Base-by-base conservation (phyloP, 805 yeast genomes). In the Metschnikowia lunata region DNA sequence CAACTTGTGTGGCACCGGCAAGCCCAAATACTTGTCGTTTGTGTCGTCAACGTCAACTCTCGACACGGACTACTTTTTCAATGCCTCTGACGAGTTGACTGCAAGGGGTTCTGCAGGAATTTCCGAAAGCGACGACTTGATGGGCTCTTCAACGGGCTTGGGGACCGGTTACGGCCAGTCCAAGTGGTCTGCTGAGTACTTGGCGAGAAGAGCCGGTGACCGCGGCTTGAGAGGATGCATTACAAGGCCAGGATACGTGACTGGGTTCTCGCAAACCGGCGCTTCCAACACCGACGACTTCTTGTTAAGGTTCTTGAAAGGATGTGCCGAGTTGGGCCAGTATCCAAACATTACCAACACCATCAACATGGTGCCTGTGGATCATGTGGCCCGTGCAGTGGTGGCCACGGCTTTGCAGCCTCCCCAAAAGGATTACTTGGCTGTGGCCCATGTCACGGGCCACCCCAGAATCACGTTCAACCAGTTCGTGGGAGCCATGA, bases 281-380 rank as follows among this genome's bases (percentile, higher is more conserved):
- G 82, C 95, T 18, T 80, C 95, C 40, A 93, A 91, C 69, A 90
- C 98, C 4, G 99, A 93, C 67, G 99, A 93, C 66, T 93, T 91
- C 83, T 72, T 93, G 59, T 72, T 91, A 51, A 79, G 99, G 65
- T 85, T 90, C 86, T 73, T 93, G 70, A 93, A 93, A 73, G 98
- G 99, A 29, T 83, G 95, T 66, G 82, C 83, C 42, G 96, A 93
- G 66, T 67, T 95, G 47, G 96, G 96, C 9, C 71, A 74, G 39
- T 84, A 79, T 55, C 99, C 99, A 30, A 85, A 85, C 58, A 89
- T 93, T 53, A 65, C 79, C 53, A 93, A 93, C 72, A 79, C 82
- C 37, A 95, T 91, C 32, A 93, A 93, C 66, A 88, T 90, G 85
- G 97, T 88, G 18, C 99, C 99, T 3, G 99, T 93, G 36, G 97